phyloP scores from a whole-genome alignment of 2,329 filamentous ascomycete genomes.

The Cercospora citrullina region DNA sequence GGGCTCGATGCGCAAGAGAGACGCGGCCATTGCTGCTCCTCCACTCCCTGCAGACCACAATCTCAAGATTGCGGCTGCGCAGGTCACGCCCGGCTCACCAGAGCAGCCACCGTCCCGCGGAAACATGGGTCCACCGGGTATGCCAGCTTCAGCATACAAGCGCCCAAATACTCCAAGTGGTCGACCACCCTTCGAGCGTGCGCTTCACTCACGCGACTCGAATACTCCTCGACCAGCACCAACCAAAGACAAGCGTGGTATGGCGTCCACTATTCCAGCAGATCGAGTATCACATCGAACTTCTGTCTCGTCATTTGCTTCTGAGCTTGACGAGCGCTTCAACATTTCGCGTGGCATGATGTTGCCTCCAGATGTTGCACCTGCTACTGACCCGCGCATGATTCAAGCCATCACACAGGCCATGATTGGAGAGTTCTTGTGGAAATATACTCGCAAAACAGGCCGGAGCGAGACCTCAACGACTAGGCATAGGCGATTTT shows the following conservation, averaged over 20 bases:
- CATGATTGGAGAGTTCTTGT: constrained; percentile 98
- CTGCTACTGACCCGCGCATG: constrained; percentile 86
- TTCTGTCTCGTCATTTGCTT: constrained; percentile 92
- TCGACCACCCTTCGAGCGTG: constrained; percentile 23
- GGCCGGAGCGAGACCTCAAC: constrained; percentile 86
- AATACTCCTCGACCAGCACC: constrained; percentile 58
- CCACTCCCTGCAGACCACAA: constrained; percentile 81
- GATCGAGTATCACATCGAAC: constrained; percentile 59
- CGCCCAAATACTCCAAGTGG: constrained; percentile 35
- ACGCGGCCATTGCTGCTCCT: constrained; percentile 45
- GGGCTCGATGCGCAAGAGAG: constrained; percentile 61
- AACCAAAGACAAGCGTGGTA: constrained; percentile 46
- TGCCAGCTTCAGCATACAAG: constrained; percentile 74
- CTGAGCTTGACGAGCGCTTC: constrained; percentile 89
- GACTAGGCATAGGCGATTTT: constrained; percentile 90
- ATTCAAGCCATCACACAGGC: constrained; percentile 99
- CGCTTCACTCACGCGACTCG: constrained; percentile 41
- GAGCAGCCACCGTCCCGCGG: constrained; percentile 39
- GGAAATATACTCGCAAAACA: constrained; percentile 97
- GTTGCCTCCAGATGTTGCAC: constrained; percentile 62
- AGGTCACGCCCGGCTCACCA: constrained; percentile 51
- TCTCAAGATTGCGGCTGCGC: constrained; percentile 78
- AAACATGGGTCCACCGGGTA: constrained; percentile 79
- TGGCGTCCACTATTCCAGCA: constrained; percentile 16
- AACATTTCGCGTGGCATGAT: constrained; percentile 64